Conservation (phyloP, 1,139 yeast genomes). For the Candida sp. region DNA sequence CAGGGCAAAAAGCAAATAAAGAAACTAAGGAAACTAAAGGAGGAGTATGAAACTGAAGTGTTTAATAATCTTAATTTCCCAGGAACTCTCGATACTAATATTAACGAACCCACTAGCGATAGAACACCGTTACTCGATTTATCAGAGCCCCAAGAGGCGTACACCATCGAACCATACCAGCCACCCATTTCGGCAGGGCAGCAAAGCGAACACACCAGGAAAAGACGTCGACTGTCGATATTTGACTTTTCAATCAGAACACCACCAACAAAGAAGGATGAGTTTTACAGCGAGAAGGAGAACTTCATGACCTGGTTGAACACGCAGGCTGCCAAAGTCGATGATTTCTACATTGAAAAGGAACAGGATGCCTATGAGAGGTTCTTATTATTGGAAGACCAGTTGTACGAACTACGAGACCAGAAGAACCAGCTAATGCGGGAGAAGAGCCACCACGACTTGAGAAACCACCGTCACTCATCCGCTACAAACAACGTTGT, state of each 20-base stretch:
- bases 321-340: conserved; percentile 59
- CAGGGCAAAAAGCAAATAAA: conserved; percentile 47
- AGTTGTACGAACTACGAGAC: conserved; percentile 63
- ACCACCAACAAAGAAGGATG: conserved; percentile 17
- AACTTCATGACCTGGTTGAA: conserved; percentile 69
- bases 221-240: conserved; percentile 14
- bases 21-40: conserved; percentile 11
- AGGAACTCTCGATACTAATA: neutral
- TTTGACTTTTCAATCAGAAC: conserved; percentile 26
- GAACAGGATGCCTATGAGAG: conserved; percentile 67
- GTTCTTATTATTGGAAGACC: conserved; percentile 67
- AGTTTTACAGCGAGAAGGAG: conserved; percentile 31
- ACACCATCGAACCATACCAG: conserved; percentile 6
- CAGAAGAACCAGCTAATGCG: conserved; percentile 39
- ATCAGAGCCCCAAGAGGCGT: conserved; percentile 6
- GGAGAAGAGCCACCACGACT: conserved; percentile 17
- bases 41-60: conserved; percentile 13
- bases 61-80: neutral
- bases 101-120: conserved; percentile 19
- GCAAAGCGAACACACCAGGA: conserved; percentile 1
- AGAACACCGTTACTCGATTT: conserved; percentile 32
- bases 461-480: conserved; percentile 2
- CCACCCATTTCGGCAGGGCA: conserved; percentile 2
- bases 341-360: conserved; percentile 59
- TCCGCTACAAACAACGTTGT: conserved; percentile 16